A percentile compares a stretch with the other conserved stretches of the same genome.
phyloP scores from a whole-genome alignment of 352 stramenopile genomes.

The Plasmopara muralis region DNA sequence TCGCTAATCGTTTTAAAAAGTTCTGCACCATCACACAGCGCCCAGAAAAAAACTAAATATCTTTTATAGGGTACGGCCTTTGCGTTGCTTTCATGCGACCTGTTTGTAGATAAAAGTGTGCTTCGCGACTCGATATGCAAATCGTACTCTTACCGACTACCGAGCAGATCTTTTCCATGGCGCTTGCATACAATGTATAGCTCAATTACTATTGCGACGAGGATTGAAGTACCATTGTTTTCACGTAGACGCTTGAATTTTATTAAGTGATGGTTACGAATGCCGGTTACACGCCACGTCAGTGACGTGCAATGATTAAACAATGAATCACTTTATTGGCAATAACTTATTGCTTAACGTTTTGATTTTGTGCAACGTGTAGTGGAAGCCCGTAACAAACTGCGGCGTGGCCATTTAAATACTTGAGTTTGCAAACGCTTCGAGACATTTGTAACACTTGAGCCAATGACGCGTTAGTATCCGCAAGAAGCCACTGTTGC shows the following conservation, averaged over 20 bases:
- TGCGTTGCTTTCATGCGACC: no score
- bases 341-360: constrained; percentile 2
- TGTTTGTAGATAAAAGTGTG: no score
- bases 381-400: constrained; percentile 94
- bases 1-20: no score
- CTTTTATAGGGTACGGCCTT: no score
- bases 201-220: constrained; percentile 14
- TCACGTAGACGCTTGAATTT: constrained; percentile 1
- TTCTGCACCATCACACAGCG: no score
- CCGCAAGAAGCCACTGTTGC: constrained; percentile 56
- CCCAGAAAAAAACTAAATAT: no score
- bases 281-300: constrained; percentile 21
- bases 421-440: constrained; percentile 89
- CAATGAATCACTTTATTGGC: constrained; percentile 6
- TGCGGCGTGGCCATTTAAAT: constrained; percentile 92
- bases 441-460: constrained; percentile 68
- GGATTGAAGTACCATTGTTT: constrained; percentile 29
- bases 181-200: no score
- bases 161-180: no score
- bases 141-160: not conserved
- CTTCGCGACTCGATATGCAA: no score
- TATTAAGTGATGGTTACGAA: constrained; percentile 15
- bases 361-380: constrained; percentile 19
- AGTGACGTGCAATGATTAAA: constrained; percentile 19
- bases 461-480: constrained; percentile 48